Evolutionary conservation across 768 basidiomycete species (phyloP), one percentile per base, ranked within the genome.

Genomic region (Podaxis sp.): DNA sequence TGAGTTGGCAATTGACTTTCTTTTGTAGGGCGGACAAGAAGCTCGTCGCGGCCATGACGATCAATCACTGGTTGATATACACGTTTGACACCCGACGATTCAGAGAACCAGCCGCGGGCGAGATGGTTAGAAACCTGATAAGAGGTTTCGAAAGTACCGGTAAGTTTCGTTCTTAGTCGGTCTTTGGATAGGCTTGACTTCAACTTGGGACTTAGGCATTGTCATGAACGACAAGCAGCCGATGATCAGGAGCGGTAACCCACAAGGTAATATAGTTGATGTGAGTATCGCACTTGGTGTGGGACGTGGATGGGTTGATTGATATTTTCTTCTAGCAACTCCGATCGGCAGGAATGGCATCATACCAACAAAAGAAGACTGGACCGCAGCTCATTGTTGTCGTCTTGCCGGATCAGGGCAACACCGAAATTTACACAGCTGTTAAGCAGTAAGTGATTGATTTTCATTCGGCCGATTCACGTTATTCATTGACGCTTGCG

Each of bases 61-160:
- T 93, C 64, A 73, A 77, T 0, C 72, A 78, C 17, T 93, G 90
- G 89, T 77, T 82, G 19, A 75, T 93, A 3, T 77, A 90, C 2
- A 69, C 89, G 8, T 93, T 87, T 64, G 89, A 90, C 68, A 73
- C 77, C 48, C 63, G 69, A 17, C 80, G 88, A 2, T 93, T 93
- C 71, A 69, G 68, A 38, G 68, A 78, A 0, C 46, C 44, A n/a
- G 54, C 33, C 9, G 33, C 61, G 12, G 28, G 38, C 5, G 64
- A 74, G 1, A 70, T 72, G 0, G 82, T 79, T 0, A 55, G 74
- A 12, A 81, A 84, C 13, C 80, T 90, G 80, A 78, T 89, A 6
- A 60, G 71, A 8, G 85, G 83, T 0, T 73, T 93, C 9, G 63
- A 48, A 2, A 79, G 74, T 30, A 87, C 90, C 24, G 92, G 91